A percentile compares a stretch with the other conserved stretches of the same genome.
These are phyloP conservation scores for Fusarium pseudocircinatum DNA, from an alignment of 2,329 filamentous ascomycete genomes.

Conservation along the genomic window DNA sequence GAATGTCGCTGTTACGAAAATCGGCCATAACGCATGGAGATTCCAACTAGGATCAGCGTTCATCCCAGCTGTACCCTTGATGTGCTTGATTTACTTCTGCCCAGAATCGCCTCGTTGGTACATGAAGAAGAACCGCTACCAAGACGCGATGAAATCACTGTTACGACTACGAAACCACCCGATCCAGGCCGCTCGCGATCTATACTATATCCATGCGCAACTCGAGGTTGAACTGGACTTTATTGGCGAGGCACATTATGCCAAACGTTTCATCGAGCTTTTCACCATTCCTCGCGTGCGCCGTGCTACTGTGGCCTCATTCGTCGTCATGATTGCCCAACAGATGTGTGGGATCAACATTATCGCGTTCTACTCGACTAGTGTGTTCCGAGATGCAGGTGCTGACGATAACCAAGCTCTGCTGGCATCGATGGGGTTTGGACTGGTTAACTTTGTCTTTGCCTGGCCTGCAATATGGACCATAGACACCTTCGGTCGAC, in stretches of 20 bases:
- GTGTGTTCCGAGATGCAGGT: constrained; percentile 67
- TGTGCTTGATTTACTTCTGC: constrained; percentile 70
- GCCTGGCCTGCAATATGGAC: constrained; percentile 68
- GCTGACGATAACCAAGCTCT: constrained; percentile 65
- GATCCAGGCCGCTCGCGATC: constrained; percentile 68
- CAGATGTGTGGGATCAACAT: constrained; percentile 79
- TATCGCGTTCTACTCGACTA: constrained; percentile 79
- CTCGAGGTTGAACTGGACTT: constrained; percentile 67
- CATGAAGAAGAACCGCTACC: constrained; percentile 72
- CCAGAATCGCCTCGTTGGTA: constrained; percentile 73
- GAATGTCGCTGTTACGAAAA: constrained; percentile 60
- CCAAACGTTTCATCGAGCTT: constrained; percentile 70
- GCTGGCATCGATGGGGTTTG: constrained; percentile 67
- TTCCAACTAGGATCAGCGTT: constrained; percentile 73
- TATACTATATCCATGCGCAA: constrained; percentile 73
- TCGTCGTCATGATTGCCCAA: constrained; percentile 82
- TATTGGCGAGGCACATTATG: constrained; percentile 62
- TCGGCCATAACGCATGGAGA: constrained; percentile 62
- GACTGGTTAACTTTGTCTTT: constrained; percentile 67
- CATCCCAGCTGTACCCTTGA: constrained; percentile 65
- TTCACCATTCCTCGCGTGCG: constrained; percentile 76
- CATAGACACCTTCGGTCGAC: constrained; percentile 66
- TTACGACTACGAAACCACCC: constrained; percentile 61
- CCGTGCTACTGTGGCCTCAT: constrained; percentile 79
- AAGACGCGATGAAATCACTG: constrained; percentile 67